Conservation (phyloP, 305 asterid genomes). For the Caryopteris hybrid region DNA sequence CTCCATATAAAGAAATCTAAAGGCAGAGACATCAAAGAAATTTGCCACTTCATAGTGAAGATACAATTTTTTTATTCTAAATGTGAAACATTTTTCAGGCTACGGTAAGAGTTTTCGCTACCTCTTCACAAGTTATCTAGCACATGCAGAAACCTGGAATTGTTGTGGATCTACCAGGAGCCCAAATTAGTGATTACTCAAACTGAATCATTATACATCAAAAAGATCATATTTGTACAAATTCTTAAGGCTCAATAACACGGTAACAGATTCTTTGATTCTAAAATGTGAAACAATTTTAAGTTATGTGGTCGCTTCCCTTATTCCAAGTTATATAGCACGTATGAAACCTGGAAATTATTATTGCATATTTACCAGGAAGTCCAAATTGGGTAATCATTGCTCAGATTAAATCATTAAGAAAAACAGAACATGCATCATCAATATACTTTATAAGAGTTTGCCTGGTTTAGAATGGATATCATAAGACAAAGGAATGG, state of each 20-base stretch:
- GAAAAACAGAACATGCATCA: not conserved
- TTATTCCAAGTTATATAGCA: not conserved
- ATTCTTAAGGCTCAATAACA: too few relatives aligned
- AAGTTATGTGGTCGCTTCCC: not conserved
- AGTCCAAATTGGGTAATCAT: not conserved
- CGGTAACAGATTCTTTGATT: not conserved
- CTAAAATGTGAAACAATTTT: not conserved
- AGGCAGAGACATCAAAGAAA: not conserved
- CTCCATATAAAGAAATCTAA: not conserved
- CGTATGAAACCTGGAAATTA: not conserved
- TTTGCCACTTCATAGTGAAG: not conserved
- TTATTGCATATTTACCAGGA: not conserved
- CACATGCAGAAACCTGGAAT: not conserved
- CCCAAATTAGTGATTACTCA: not conserved
- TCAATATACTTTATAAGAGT: not conserved
- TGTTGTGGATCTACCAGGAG: not conserved
- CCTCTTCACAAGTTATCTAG: not conserved
- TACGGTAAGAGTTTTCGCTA: not conserved
- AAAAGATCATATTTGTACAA: not conserved
- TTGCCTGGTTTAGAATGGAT: not conserved
- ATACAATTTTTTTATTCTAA: not conserved
- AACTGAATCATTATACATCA: not conserved
- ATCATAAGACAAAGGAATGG: slow-evolving; percentile 1
- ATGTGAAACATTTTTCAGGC: not conserved
- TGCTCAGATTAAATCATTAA: not conserved